A percentile compares a stretch with the other conserved stretches of the same genome.
These are phyloP conservation scores for Spathaspora boniae DNA, from an alignment of 805 yeast genomes.

Conservation along the genomic window DNA sequence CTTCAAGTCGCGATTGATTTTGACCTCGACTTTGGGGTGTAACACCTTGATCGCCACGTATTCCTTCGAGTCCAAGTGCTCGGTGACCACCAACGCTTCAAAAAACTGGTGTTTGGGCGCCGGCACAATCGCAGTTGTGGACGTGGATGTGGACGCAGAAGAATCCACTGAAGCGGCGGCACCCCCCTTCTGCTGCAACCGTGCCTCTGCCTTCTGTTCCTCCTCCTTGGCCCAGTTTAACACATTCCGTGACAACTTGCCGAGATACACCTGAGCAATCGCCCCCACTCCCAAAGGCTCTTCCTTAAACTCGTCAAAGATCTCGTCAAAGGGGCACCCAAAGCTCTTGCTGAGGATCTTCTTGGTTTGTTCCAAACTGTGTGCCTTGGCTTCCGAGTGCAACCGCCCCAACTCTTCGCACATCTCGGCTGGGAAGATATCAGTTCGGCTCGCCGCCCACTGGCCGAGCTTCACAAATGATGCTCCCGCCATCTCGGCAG, in stretches of 20 bases:
- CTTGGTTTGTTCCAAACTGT: conserved; percentile 60
- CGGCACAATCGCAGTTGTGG: no score
- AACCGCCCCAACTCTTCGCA: conserved; percentile 73
- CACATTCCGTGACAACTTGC: conserved; percentile 51
- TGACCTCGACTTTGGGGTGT: conserved; percentile 78
- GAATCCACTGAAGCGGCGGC: no score
- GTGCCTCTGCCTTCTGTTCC: conserved; percentile 16
- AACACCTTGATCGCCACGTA: conserved; percentile 88
- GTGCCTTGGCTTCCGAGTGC: conserved; percentile 82
- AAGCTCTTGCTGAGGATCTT: conserved; percentile 58
- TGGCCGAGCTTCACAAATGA: conserved; percentile 91
- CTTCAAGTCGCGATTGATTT: conserved; percentile 73
- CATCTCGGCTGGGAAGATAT: conserved; percentile 75
- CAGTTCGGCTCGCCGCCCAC: conserved; percentile 98
- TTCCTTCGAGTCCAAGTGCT: conserved; percentile 38
- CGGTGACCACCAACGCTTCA: conserved; percentile 33
- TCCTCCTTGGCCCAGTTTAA: conserved; percentile 32
- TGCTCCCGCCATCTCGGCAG: conserved; percentile 87
- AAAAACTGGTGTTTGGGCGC: conserved; percentile 24
- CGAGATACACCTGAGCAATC: conserved; percentile 92
- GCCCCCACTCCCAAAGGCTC: conserved; percentile 96
- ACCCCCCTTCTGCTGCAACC: conserved; percentile 9
- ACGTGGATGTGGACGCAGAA: no score
- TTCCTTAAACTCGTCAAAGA: conserved; percentile 74
- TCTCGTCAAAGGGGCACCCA: conserved; percentile 57